Base-by-base conservation (phyloP, 139 green algal species). In the Mychonastes homosphaera region DNA sequence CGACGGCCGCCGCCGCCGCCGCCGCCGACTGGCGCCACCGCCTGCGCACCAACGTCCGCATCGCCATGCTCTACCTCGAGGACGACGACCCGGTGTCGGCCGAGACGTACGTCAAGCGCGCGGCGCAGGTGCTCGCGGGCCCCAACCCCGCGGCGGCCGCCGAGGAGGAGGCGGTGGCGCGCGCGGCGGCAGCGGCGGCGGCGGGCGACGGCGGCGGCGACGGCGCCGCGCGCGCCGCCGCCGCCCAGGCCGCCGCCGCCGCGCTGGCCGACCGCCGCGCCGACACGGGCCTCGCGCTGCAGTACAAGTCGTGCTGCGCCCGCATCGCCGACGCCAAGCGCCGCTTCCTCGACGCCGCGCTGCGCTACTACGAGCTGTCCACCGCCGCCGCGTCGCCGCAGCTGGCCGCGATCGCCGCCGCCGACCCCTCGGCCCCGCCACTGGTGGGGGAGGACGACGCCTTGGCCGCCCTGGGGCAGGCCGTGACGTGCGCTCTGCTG, bases 241-340 rank as follows among this genome's bases (percentile, higher is more conserved):
- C 98, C 51, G 95, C 88, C 67, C 81, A 94, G 54, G 81, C 94
- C 73, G 92, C 96, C 48, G 89, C 94, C 50, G 89, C 97, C 61
- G 68, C 87, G 8, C 72, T 88, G 15, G 83, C 77, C 47, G 92
- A 89, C 21, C 92, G 98, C 63, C 80, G 70, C 70, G 88, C 90
- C 72, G 84, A 94, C 34, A 60, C 85, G 21, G 80, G 60, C 21
- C 70, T 97, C 55, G 78, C 91, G 72, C 81, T 97, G 66, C 84
- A 95, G 76, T 98, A 98, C 82, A 96, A 93, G 74, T 80, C 71
- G 23, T 95, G 89, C 78, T 96, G 96, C 61, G 92, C 90, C 2
- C 79, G 88, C 61, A 89, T 98, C 47, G 74, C 96, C 32, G 92
- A 98, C 68, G 73, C 80, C 55, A 98, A 98, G 75, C 69, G 92